These are phyloP conservation scores for Sphagnum magellanicum DNA, from an alignment of 228 moss, liverwort and hornwort species.

Conservation along the genomic window DNA sequence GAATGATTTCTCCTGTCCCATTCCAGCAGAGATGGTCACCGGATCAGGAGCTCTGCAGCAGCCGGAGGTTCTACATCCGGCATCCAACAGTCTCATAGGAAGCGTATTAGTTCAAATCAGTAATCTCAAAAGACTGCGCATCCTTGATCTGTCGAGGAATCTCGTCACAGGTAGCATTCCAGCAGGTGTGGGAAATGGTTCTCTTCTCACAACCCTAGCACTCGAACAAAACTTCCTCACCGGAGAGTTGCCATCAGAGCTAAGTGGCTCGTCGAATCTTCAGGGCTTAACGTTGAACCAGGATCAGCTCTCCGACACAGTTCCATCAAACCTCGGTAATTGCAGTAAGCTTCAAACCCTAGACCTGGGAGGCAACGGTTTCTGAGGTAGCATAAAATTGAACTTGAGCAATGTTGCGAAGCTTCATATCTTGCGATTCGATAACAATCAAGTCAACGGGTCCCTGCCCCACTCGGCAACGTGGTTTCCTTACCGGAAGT, in stretches of 20 bases:
- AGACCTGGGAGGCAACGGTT: constrained; percentile 21
- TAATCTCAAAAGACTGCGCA: constrained; percentile 12
- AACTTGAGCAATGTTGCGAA: constrained; percentile 17
- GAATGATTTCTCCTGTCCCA: constrained; percentile 26
- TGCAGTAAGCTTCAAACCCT: constrained; percentile 12
- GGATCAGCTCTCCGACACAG: constrained; percentile 20
- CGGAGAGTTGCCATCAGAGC: constrained; percentile 16
- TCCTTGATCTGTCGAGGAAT: constrained; percentile 30
- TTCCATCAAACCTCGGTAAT: constrained; percentile 23
- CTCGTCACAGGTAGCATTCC: constrained; percentile 23
- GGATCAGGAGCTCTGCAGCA: background rate
- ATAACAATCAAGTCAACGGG: constrained; percentile 19
- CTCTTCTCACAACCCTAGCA: constrained; percentile 11
- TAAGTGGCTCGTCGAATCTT: constrained; percentile 15
- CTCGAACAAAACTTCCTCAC: constrained; percentile 18
- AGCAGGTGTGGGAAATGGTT: constrained; percentile 3
- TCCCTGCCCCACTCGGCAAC: constrained; percentile 18
- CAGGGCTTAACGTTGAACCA: constrained; percentile 14
- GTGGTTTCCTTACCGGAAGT: constrained; percentile 17
- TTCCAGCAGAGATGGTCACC: constrained; percentile 15
- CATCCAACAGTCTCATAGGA: constrained; percentile 29
- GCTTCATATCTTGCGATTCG: constrained; percentile 17
- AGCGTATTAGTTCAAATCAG: constrained; percentile 26
- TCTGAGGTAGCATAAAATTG: constrained; percentile 13
- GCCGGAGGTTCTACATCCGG: constrained; percentile 21